Percentiles rank a stretch among this genome's conserved stretches.
These are phyloP conservation scores for Arthrobotrys conoides DNA, from an alignment of 2,329 filamentous ascomycete genomes.

Conservation along the genomic window DNA sequence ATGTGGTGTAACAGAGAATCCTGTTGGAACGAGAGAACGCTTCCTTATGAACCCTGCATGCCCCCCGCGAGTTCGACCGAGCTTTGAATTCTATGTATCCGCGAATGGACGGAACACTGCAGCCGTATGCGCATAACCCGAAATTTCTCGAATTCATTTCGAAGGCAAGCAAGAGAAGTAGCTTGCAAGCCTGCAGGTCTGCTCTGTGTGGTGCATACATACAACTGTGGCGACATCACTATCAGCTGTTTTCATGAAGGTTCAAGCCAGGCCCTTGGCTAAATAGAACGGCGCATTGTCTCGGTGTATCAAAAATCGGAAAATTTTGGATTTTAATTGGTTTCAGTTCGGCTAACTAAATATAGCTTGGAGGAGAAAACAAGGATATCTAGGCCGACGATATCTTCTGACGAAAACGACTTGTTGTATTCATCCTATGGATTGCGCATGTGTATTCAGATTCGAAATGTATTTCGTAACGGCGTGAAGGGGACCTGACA, in stretches of 20 bases:
- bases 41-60: slow-evolving; percentile 8
- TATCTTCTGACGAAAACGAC: slow-evolving; percentile 11
- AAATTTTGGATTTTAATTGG: slow-evolving; percentile 14
- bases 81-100: slow-evolving; percentile 17
- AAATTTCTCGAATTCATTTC: slow-evolving; percentile 26
- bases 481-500: slow-evolving; percentile 35
- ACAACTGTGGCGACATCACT: slow-evolving; percentile 12
- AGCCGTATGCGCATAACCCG: slow-evolving; percentile 26
- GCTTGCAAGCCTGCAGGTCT: not conserved
- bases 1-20: slow-evolving; percentile 1
- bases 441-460: slow-evolving; percentile 17
- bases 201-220: not conserved
- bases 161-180: not conserved
- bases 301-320: slow-evolving; percentile 29
- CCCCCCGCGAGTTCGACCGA: not conserved
- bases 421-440: not conserved
- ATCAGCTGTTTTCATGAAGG: slow-evolving; percentile 11
- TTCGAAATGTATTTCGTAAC: slow-evolving; percentile 34
- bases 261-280: slow-evolving; percentile 19
- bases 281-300: slow-evolving; percentile 41
- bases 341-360: slow-evolving; percentile 20
- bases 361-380: slow-evolving; percentile 5
- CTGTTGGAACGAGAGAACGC: not conserved
- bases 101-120: slow-evolving; percentile 7
- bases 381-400: slow-evolving; percentile 20